Conservation (phyloP, 345 rosid species). For the Gossypium stocksii region DNA sequence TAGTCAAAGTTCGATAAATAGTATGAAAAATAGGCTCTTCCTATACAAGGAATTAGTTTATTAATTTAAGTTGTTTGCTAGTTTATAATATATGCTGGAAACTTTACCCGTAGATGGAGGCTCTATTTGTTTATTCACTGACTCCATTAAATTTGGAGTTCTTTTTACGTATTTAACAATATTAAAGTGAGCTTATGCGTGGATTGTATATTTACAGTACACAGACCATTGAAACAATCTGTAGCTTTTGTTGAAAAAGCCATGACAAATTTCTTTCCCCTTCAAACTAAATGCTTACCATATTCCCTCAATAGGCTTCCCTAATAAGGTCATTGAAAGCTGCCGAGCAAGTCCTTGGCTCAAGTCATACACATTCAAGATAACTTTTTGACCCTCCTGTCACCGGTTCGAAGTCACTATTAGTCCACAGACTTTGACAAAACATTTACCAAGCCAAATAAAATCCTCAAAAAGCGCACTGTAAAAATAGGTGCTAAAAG, state of each 20-base stretch:
- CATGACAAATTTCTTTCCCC: background rate
- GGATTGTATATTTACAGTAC: background rate
- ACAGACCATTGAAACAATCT: background rate
- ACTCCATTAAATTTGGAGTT: background rate
- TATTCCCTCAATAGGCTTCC: constrained; percentile 84
- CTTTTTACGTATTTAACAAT: background rate
- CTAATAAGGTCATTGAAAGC: constrained; percentile 70
- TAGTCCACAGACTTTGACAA: background rate
- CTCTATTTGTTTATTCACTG: background rate
- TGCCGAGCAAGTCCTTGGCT: constrained; percentile 95
- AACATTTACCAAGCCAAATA: background rate
- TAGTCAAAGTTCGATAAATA: background rate
- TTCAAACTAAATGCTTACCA: constrained; percentile 48
- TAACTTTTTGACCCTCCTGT: constrained; percentile 75
- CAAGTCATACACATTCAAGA: constrained; percentile 78
- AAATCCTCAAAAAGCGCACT: background rate
- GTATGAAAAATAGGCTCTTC: background rate
- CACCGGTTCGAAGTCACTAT: constrained; percentile 13
- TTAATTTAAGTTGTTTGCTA: background rate
- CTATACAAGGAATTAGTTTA: background rate
- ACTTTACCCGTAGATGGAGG: background rate
- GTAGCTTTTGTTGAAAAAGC: background rate
- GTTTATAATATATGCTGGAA: background rate
- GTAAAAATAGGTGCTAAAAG: background rate
- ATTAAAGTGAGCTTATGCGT: background rate